Percentiles rank a stretch among this genome's conserved stretches.
Evolutionary conservation across 73 alveolate genomes (phyloP).

Genomic region (Paramecium pentaurelia): DNA sequence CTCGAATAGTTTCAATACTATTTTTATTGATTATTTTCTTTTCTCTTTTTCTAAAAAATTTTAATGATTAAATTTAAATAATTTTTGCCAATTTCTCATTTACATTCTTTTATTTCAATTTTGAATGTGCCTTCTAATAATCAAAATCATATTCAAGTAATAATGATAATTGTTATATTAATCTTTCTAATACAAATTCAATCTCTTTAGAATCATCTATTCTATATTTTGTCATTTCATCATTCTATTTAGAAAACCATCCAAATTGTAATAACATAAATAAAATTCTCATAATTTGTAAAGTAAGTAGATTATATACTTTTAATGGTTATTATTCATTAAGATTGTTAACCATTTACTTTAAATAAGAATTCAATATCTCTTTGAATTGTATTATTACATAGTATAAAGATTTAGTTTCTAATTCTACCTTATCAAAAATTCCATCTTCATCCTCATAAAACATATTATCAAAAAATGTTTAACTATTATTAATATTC

Average conservation of each 20-base stretch:
- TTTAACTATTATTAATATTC: neutral
- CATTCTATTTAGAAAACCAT: neutral
- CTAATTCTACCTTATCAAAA: neutral
- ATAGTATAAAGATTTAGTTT: neutral
- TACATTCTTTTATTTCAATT: neutral
- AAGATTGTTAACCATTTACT: neutral
- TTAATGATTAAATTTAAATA: neutral
- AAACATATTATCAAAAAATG: neutral
- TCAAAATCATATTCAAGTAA: conserved; percentile 12
- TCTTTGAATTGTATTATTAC: neutral
- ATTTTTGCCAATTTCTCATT: neutral
- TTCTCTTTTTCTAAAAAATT: neutral
- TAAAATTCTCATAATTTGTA: conserved; percentile 1
- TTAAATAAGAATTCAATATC: neutral
- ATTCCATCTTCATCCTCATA: neutral
- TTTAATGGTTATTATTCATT: neutral
- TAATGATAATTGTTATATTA: neutral
- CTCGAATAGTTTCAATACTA: neutral
- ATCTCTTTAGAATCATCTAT: neutral
- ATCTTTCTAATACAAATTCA: neutral
- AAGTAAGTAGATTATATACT: neutral
- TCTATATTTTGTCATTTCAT: neutral
- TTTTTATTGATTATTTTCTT: neutral
- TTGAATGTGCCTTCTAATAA: neutral
- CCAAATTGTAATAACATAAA: conserved; percentile 17